Evolutionary conservation across 495 filamentous ascomycete species (phyloP), one percentile per base, ranked within the genome.

Genomic region (Penicillium cinerascens): DNA sequence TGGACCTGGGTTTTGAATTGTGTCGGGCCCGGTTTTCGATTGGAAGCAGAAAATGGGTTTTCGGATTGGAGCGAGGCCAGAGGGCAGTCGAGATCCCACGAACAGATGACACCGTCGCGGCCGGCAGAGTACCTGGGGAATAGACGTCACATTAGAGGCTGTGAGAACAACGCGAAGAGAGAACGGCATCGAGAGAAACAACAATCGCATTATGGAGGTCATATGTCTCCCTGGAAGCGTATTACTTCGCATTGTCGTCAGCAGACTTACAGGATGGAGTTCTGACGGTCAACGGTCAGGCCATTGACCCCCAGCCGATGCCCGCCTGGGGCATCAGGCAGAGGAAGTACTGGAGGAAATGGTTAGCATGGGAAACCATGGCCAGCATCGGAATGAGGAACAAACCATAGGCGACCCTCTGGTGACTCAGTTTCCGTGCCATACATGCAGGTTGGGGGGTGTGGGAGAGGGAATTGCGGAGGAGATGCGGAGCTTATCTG

Each of bases 261-360:
- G 33, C 26, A 33, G 43, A 60, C 87, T 80, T 76, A 96, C 91
- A 97, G 80, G 51, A 97, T 92, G 37, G 87, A 87, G 69, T 89
- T 85, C 47, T 88, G 81, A 52, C 77, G 77, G 71, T 97, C 95
- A 29, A 96, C 82, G 40, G 91, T 87, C 58, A 98, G 79, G 53
- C 92, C 91, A 71, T 96, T 96, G 49, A 97, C 91, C 48, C 93
- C 93, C 45, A 97, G 78, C 61, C 92, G 82, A 74, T 98, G 93
- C 48, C 92, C 92, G 48, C 87, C 89, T 16, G 88, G 84, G 38
- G 91, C 89, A 73, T 95, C 89, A 53, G 91, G 89, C 44, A 93
- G 87, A 65, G 95, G 93, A 57, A 98, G 83, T 71, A 98, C 93
- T 98, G 63, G 25, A 41, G 22, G 47, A 58, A n/a, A 36, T 27